phyloP scores from a whole-genome alignment of 1,284 basidiomycete genomes.

The Xerocomus amazonicus region DNA sequence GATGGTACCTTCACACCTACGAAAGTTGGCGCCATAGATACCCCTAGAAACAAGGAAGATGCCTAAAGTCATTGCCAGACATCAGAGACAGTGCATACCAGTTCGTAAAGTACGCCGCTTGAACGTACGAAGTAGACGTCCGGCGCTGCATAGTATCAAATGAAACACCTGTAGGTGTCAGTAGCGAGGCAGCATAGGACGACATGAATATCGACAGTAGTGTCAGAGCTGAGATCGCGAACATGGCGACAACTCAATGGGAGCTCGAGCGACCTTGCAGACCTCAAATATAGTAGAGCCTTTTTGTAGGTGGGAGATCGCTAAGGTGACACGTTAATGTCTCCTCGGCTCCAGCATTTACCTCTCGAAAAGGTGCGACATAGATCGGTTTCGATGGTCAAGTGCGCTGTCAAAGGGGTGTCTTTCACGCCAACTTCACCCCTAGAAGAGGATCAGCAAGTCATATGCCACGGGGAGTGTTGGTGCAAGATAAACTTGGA shows the following conservation, averaged over 20 bases:
- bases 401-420: constrained; percentile 6
- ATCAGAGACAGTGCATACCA: constrained; percentile 38
- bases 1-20: constrained; percentile 37
- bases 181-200: constrained; percentile 11
- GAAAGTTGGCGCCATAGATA: constrained; percentile 80
- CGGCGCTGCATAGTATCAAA: constrained; percentile 39
- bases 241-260: not conserved
- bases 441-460: constrained; percentile 7
- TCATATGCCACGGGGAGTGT: constrained; percentile 10
- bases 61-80: not conserved
- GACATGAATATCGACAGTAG: constrained; percentile 10
- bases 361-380: constrained; percentile 19
- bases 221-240: constrained; percentile 5
- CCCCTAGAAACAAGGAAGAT: constrained; percentile 47
- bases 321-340: constrained; percentile 7
- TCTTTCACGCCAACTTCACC: too few relatives aligned
- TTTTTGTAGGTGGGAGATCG: constrained; percentile 17
- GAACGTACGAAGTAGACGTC: constrained; percentile 48
- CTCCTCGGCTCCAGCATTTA: constrained; percentile 12
- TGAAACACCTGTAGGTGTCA: constrained; percentile 1
- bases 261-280: constrained; percentile 2
- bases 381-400: constrained; percentile 13
- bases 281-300: not conserved
- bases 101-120: constrained; percentile 66
- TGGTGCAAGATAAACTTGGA: constrained; percentile 11